phyloP scores from a whole-genome alignment of 192 early-diverging fungal species.

The Phlyctochytrium planicorne region DNA sequence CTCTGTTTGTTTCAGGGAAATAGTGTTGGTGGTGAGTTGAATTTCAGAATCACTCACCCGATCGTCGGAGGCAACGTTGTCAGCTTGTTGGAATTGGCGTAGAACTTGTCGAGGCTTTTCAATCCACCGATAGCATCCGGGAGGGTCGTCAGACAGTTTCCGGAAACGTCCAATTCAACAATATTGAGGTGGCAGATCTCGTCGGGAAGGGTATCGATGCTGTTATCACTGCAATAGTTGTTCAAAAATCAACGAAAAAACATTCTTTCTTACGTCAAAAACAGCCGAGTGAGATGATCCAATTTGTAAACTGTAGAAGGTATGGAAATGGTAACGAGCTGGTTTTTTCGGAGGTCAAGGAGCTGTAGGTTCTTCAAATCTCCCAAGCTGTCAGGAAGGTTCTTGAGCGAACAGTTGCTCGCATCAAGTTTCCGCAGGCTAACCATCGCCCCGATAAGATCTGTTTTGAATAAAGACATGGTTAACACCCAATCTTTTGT shows the following conservation, averaged over 20 bases:
- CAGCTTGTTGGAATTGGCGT: conserved; percentile 47
- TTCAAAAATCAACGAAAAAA: not conserved
- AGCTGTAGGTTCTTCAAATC: conserved; percentile 28
- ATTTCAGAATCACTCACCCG: conserved; percentile 30
- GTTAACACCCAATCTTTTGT: too few relatives aligned
- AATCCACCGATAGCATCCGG: conserved; percentile 47
- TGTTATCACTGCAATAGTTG: conserved; percentile 34
- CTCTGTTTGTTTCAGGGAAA: conserved; percentile 13
- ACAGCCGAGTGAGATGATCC: conserved; percentile 29
- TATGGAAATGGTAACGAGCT: conserved; percentile 37
- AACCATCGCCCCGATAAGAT: conserved; percentile 12
- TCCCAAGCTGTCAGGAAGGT: conserved; percentile 41
- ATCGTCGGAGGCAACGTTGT: conserved; percentile 40
- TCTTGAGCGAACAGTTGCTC: conserved; percentile 32
- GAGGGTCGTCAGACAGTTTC: conserved; percentile 37
- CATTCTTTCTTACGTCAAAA: conserved; percentile 27
- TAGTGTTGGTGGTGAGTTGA: not conserved
- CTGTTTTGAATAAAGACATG: too few relatives aligned
- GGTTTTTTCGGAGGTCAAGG: conserved; percentile 48
- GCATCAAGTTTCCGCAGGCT: conserved; percentile 10
- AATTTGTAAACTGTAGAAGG: conserved; percentile 36
- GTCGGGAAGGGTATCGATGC: conserved; percentile 42
- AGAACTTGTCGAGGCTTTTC: conserved; percentile 34
- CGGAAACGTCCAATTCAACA: conserved; percentile 40
- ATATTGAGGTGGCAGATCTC: conserved; percentile 48